Conservation (phyloP, 2,329 filamentous ascomycete species). For the Aspergillus sp. region DNA sequence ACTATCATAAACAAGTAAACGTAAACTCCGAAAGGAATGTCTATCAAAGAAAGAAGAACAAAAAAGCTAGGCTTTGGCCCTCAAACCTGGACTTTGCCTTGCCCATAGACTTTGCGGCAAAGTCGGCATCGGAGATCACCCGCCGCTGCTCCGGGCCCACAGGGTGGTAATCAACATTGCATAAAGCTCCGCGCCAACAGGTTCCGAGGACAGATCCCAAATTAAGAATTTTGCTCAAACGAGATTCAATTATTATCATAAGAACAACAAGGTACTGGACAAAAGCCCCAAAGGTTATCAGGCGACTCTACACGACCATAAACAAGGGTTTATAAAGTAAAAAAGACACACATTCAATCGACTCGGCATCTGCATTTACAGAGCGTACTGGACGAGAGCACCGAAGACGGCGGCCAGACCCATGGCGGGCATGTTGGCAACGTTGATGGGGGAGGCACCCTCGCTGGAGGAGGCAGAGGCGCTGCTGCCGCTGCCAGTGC, state of each 20-base stretch:
- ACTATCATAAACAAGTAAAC: slow-evolving; percentile 16
- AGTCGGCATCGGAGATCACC: background rate
- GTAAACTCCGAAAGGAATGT: slow-evolving; percentile 22
- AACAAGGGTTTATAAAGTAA: slow-evolving; percentile 23
- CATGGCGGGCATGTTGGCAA: slow-evolving; percentile 37
- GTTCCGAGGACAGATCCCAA: slow-evolving; percentile 23
- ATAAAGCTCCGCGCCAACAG: slow-evolving; percentile 23
- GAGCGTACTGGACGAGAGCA: slow-evolving; percentile 45
- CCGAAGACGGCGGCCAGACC: slow-evolving; percentile 47
- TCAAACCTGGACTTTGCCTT: slow-evolving; percentile 10
- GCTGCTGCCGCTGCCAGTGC: slow-evolving; percentile 21
- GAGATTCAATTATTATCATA: slow-evolving; percentile 44
- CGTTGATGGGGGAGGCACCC: slow-evolving; percentile 37
- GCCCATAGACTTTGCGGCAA: background rate
- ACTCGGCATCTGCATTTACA: slow-evolving; percentile 42
- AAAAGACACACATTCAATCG: slow-evolving; percentile 29
- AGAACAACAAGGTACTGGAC: slow-evolving; percentile 35
- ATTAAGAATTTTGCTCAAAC: slow-evolving; percentile 31
- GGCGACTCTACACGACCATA: slow-evolving; percentile 37
- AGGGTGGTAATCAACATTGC: slow-evolving; percentile 3
- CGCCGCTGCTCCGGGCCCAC: slow-evolving; percentile 1
- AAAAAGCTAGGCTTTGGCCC: slow-evolving; percentile 11
- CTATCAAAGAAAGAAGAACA: slow-evolving; percentile 22
- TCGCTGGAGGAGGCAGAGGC: slow-evolving; percentile 34
- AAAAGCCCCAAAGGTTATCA: slow-evolving; percentile 35